Evolutionary conservation across 108 stramenopile species (phyloP).

Genomic region (Chaetoceros tenuissimus): DNA sequence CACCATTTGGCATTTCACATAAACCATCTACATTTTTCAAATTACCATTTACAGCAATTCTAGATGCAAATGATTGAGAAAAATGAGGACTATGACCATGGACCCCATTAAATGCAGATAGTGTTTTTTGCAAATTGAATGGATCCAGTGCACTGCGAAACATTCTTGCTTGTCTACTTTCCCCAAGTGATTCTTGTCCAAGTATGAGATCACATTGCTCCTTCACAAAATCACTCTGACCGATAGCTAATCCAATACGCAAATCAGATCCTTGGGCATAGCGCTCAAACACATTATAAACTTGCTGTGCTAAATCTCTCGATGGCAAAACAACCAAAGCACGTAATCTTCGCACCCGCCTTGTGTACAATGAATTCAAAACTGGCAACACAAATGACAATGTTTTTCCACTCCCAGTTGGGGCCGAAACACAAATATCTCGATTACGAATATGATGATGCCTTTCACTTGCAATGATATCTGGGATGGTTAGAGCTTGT

Average conservation of each 20-base stretch:
- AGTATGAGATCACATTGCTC: slow-evolving; percentile 55
- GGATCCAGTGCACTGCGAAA: slow-evolving; percentile 29
- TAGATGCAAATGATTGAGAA: background rate
- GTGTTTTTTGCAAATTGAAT: slow-evolving; percentile 20
- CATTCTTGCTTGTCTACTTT: slow-evolving; percentile 1
- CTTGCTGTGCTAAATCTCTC: slow-evolving; percentile 85
- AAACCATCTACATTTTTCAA: slow-evolving; percentile 5
- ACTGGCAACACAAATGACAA: slow-evolving; percentile 80
- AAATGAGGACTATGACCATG: slow-evolving; percentile 1
- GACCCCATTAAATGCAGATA: slow-evolving; percentile 15
- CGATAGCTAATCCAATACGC: slow-evolving; percentile 82
- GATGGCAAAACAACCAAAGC: slow-evolving; percentile 89
- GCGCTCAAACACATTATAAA: slow-evolving; percentile 73
- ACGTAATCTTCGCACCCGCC: slow-evolving; percentile 64
- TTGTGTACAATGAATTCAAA: slow-evolving; percentile 55
- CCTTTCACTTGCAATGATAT: slow-evolving; percentile 62
- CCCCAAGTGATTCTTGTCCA: slow-evolving; percentile 8
- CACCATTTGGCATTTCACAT: slow-evolving; percentile 24
- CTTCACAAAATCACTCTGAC: slow-evolving; percentile 61
- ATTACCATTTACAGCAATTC: slow-evolving; percentile 1
- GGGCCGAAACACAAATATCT: slow-evolving; percentile 84
- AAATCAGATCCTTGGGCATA: slow-evolving; percentile 72
- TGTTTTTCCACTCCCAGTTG: slow-evolving; percentile 87
- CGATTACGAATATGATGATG: slow-evolving; percentile 33
- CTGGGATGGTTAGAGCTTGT: slow-evolving; percentile 78